phyloP scores from a whole-genome alignment of 2,329 filamentous ascomycete genomes.

The Penicillium sp. region DNA sequence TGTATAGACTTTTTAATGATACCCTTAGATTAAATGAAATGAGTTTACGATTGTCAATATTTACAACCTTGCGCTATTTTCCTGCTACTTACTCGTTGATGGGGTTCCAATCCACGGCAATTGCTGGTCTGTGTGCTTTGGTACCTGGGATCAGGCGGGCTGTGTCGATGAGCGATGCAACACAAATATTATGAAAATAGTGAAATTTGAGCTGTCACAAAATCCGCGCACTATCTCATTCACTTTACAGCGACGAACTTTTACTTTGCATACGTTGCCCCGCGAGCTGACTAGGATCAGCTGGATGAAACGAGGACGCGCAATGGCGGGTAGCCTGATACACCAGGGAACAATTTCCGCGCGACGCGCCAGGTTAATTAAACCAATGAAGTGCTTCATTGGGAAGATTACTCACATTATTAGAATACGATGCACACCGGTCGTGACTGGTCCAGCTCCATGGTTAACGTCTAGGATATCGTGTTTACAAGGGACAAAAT shows the following conservation, averaged over 20 bases:
- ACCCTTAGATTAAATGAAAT: slow-evolving; percentile 11
- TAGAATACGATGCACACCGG: not conserved
- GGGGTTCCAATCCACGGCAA: not conserved
- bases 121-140: not conserved
- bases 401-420: too few relatives aligned
- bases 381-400: not conserved
- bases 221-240: not conserved
- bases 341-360: not conserved
- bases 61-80: not conserved
- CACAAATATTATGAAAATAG: not conserved
- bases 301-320: slow-evolving; percentile 4
- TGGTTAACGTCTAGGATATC: not conserved
- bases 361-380: not conserved
- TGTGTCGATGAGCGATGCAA: not conserved
- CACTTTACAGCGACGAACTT: not conserved
- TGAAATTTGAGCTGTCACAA: not conserved
- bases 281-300: not conserved
- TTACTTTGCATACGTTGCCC: not conserved
- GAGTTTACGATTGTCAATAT: slow-evolving; percentile 3
- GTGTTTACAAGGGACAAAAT: too few relatives aligned
- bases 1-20: slow-evolving; percentile 11
- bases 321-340: not conserved
- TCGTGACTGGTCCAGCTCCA: not conserved
- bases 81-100: not conserved
- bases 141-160: not conserved